These are phyloP conservation scores for Passalora sequoiae DNA, from an alignment of 2,329 filamentous ascomycete genomes.

Conservation along the genomic window DNA sequence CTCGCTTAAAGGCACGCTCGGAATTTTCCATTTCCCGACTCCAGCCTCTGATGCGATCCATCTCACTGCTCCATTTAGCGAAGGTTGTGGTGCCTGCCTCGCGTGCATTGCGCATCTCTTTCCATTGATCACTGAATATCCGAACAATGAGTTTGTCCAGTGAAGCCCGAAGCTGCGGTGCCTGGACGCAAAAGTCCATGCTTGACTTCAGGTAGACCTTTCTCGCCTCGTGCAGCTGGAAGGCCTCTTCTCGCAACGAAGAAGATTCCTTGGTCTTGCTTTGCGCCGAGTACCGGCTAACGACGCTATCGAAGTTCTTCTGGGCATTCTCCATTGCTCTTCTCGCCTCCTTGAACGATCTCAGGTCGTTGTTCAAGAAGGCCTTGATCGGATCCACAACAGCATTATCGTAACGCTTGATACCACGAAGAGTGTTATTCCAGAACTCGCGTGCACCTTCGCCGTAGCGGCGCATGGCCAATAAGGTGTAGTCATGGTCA, in stretches of 20 bases:
- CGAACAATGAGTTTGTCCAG: constrained; percentile 83
- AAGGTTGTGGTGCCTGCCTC: constrained; percentile 60
- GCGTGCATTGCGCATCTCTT: constrained; percentile 69
- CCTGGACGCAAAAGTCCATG: constrained; percentile 86
- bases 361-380: constrained; percentile 75
- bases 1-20: constrained; percentile 76
- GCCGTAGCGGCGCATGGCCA: constrained; percentile 77
- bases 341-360: constrained; percentile 78
- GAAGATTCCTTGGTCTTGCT: constrained; percentile 93
- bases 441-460: constrained; percentile 87
- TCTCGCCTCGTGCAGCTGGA: constrained; percentile 86
- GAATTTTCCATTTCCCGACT: constrained; percentile 86
- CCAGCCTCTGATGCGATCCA: constrained; percentile 91
- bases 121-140: constrained; percentile 81
- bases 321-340: constrained; percentile 72
- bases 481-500: constrained; percentile 89
- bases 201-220: constrained; percentile 87
- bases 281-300: constrained; percentile 76
- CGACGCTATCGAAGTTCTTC: constrained; percentile 73
- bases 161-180: constrained; percentile 75
- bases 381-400: constrained; percentile 75
- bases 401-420: constrained; percentile 70
- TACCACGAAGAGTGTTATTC: constrained; percentile 65
- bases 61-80: constrained; percentile 66
- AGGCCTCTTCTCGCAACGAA: constrained; percentile 86